Percentiles rank a stretch among this genome's conserved stretches.
Evolutionary conservation across 805 yeast genomes (phyloP).

Genomic region (Pichia deserticola): DNA sequence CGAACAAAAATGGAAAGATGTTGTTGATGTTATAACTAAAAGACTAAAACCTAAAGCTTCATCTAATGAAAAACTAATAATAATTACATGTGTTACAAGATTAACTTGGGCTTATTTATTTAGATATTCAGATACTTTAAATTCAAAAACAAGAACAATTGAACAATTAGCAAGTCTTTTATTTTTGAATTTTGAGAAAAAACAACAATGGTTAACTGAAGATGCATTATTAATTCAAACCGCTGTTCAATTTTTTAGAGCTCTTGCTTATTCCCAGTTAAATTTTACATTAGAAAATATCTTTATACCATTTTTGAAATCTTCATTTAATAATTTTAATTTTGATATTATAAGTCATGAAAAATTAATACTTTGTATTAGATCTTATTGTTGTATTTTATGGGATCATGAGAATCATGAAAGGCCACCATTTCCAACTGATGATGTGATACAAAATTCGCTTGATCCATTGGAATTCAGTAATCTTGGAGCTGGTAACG

Average conservation of each 20-base stretch:
- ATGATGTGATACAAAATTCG: constrained; percentile 33
- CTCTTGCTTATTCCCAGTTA: constrained; percentile 70
- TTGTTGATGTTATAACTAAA: constrained; percentile 55
- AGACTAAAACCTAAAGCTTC: constrained; percentile 56
- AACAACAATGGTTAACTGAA: constrained; percentile 69
- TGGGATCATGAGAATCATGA: constrained; percentile 50
- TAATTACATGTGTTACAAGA: constrained; percentile 61
- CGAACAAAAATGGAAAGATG: constrained; percentile 57
- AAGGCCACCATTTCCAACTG: constrained; percentile 70
- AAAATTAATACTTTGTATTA: constrained; percentile 58
- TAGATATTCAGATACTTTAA: constrained; percentile 81
- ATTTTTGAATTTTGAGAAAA: constrained; percentile 40
- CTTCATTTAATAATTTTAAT: constrained; percentile 48
- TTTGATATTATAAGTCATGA: constrained; percentile 66
- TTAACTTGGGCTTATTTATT: constrained; percentile 85
- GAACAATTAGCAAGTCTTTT: constrained; percentile 58
- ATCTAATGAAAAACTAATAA: constrained; percentile 44
- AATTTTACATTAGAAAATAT: constrained; percentile 76
- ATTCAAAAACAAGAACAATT: constrained; percentile 74
- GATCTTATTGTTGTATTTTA: constrained; percentile 64
- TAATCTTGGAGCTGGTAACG: constrained; percentile 28
- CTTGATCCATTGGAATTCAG: constrained; percentile 29
- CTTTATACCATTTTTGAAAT: constrained; percentile 58
- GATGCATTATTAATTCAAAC: constrained; percentile 58
- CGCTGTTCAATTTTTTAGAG: constrained; percentile 64